These are phyloP conservation scores for Fraxinus pennsylvanica DNA, from an alignment of 257 asterid genomes.

Conservation along the genomic window DNA sequence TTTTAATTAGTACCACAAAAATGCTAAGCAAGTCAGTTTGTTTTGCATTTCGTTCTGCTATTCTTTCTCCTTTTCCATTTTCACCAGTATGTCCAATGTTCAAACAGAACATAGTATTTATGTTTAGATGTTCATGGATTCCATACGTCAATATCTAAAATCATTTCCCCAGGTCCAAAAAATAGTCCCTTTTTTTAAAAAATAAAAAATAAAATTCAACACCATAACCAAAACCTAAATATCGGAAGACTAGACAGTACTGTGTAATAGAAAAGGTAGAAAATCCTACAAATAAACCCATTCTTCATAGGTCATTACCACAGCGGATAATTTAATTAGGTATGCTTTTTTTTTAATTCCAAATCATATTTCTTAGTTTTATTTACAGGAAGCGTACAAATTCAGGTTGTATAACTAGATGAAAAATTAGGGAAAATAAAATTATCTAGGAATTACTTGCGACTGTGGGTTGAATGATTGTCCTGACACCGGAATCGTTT, in stretches of 20 bases:
- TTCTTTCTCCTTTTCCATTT: constrained; percentile 1
- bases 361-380: neutral
- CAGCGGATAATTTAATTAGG: neutral
- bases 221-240: neutral
- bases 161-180: neutral
- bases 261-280: neutral
- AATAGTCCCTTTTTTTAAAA: neutral
- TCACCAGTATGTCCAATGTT: constrained; percentile 5
- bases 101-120: neutral
- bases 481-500: constrained; percentile 25
- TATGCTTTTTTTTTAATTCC: neutral
- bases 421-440: neutral
- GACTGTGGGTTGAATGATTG: constrained; percentile 11
- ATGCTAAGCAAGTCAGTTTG: neutral
- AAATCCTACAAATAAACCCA: neutral
- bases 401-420: neutral
- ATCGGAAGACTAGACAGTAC: neutral
- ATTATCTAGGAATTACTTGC: constrained; percentile 22
- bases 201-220: neutral
- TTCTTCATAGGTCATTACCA: neutral
- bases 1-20: neutral
- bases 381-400: constrained; percentile 3
- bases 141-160: neutral
- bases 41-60: neutral
- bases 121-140: neutral